Base-by-base conservation (phyloP, 2,329 filamentous ascomycete species). In the Trichophyton mentagrophytes region DNA sequence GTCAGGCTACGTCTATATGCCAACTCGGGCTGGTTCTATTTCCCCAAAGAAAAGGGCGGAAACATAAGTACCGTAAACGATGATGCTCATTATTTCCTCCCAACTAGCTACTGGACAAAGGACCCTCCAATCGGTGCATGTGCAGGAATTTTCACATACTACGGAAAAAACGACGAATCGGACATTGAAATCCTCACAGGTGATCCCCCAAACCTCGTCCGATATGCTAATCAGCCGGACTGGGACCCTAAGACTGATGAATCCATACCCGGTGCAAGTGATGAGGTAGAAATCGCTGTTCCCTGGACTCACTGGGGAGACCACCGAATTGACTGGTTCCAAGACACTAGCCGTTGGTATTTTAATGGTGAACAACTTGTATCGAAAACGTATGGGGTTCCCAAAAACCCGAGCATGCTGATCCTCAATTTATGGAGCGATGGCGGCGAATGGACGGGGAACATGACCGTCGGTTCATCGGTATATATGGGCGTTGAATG, bases 181-280 rank as follows among this genome's bases (percentile, higher is more conserved):
- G 79, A 82, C 63, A 77, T 82, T 62, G 79, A 82, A 68, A 79
- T 82, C 62, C 68, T 81, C 9, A 81, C 79, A 1, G 67, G 71
- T 3, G 79, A 80, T 59, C 72, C 76, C 1, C 69, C 67, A 0
- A 69, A 72, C 60, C 73, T 71, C 3, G 73, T 79, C 3, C 75
- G 74, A 38, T 76, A 74, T 56, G 69, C 73, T 15, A 77, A 76
- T 60, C 75, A 76, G 61, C 74, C 75, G 1, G 73, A 75, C 61
- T 76, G 74, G 61, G 71, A 76, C 61, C 67, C 70, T 1, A 42
- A 65, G 36, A 69, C 66, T 1, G 71, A 74, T 49, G 55, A 61
- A 3, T 65, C 67, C 40, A 72, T 76, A 25, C 71, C 71, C 2
- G 71, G 69, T 0, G 70, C 73, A 3, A 69, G 69, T 53, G 66